Base-by-base conservation (phyloP, 441 rosid genomes). In the Breynia disticha region DNA sequence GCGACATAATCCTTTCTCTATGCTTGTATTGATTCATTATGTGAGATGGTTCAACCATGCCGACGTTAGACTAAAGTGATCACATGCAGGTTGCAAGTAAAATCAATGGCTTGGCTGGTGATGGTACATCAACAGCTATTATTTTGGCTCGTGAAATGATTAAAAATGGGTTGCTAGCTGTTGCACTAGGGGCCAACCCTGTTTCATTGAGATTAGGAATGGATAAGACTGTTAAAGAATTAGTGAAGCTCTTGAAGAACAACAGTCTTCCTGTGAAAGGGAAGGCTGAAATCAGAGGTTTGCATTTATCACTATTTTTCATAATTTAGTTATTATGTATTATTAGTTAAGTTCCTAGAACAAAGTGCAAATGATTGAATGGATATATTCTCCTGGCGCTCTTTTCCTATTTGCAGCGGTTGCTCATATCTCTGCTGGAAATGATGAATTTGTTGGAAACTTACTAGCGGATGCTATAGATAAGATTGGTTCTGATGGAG, bases 401-500 rank as follows among this genome's bases (percentile, higher is more conserved):
- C 39, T 52, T 60, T 20, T 50, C 22, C 13, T 16, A 71, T 62
- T 61, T 54, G 69, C 83, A 91, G 98, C 95, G 5, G 86, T 90
- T 70, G 98, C 98, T n/a, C 75, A 90, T 45, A 72, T 90, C 57
- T 85, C 98, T 80, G 77, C 96, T 65, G 96, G 96, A 45, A 87
- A 91, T 38, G 82, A 91, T 70, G 98, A 87, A 18, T 83, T 75
- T 54, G 64, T 87, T 51, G 95, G 90, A 56, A 69, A 73, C 67
- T 61, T 91, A 70, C 72, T 87, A 63, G 90, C 94, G 53, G 94
- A 87, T 39, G 75, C 87, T 64, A 75, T 91, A 46, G 81, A 78
- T 47, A 82, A 76, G 78, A 86, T 91, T 70, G 98, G 96, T 28
- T 72, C 79, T 35, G 87, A 91, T 75, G 98, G 98, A 20, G 82